A percentile compares a stretch with the other conserved stretches of the same genome.
These are phyloP conservation scores for Verbena officinalis DNA, from an alignment of 257 asterid species.

Conservation along the genomic window DNA sequence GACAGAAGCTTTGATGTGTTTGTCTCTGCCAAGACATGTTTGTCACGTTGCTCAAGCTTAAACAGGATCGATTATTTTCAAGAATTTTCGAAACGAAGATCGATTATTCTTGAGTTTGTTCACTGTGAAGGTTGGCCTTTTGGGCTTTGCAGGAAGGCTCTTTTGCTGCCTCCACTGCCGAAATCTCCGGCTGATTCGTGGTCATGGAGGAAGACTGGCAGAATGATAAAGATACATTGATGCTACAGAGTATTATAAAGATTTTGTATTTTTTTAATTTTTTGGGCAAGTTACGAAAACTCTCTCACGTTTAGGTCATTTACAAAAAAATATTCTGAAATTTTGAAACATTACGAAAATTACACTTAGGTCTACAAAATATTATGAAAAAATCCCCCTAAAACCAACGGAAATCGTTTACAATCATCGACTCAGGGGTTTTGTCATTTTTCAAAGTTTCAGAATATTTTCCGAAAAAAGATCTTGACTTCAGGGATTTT, in stretches of 20 bases:
- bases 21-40: slow-evolving; percentile 48
- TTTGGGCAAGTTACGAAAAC: too few relatives aligned
- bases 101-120: slow-evolving; percentile 48
- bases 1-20: slow-evolving; percentile 48
- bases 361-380: too few relatives aligned
- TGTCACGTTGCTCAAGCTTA: slow-evolving; percentile 67
- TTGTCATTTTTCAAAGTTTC: too few relatives aligned
- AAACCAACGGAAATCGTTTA: too few relatives aligned
- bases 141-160: slow-evolving; percentile 60
- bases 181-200: slow-evolving; percentile 79
- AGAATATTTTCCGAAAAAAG: too few relatives aligned
- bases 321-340: too few relatives aligned
- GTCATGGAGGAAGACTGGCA: slow-evolving; percentile 58
- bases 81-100: slow-evolving; percentile 31
- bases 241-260: neutral
- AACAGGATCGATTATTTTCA: slow-evolving; percentile 39
- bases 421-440: too few relatives aligned
- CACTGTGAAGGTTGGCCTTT: slow-evolving; percentile 82
- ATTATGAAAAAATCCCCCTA: too few relatives aligned
- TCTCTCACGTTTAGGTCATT: too few relatives aligned
- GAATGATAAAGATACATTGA: slow-evolving; percentile 33
- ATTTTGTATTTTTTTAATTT: too few relatives aligned
- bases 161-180: slow-evolving; percentile 79
- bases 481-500: too few relatives aligned
- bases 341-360: too few relatives aligned